Base-by-base conservation (phyloP, 2,329 filamentous ascomycete genomes). In the Aureobasidium subglaciale region DNA sequence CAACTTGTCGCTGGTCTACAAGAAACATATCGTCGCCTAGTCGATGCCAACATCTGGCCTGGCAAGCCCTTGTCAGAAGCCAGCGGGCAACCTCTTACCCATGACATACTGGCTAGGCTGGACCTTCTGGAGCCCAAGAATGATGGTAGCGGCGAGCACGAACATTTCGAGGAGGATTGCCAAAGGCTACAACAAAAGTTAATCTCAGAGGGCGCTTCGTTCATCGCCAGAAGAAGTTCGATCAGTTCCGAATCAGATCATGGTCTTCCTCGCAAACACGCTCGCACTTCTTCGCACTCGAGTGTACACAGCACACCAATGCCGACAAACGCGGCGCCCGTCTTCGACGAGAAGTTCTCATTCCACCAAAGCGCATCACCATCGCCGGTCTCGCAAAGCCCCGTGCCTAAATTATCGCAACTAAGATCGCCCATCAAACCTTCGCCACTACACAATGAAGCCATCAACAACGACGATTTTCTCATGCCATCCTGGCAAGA, bases 1-100 rank as follows among this genome's bases (percentile, higher is more conserved):
- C 82, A 83, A 70, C 73, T 85, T 5, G 81, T 85, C 27, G 71
- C 78, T 54, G 82, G 80, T 40, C 73, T 85, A 5, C 80, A 82
- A 64, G 79, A 83, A 66, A 70, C 84, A 42, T 85, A 85, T 67
- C 75, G 73, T 59, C 74, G 78, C 52, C 65, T 78, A 29, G 69
- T 74, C 29, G 72, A 72, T 37, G 78, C 78, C 40, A 74, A 81
- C 59, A 73, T 73, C 38, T 85, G 82, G 82, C 73, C 73, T 10
- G 81, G 81, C 32, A 68, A 75, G 13, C 73, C 73, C 13, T 66
- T 85, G 56, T 74, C 75, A 60, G 76, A 79, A 60, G 67, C 72
- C 54, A 77, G 76, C 55, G 80, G 81, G 29, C 75, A 81, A 58
- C 82, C 82, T 13, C 73, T 84, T 29, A 85, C 81, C 0, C 82